Base-by-base conservation (phyloP, 2,329 filamentous ascomycete species). In the Phialemoniopsis sp. region DNA sequence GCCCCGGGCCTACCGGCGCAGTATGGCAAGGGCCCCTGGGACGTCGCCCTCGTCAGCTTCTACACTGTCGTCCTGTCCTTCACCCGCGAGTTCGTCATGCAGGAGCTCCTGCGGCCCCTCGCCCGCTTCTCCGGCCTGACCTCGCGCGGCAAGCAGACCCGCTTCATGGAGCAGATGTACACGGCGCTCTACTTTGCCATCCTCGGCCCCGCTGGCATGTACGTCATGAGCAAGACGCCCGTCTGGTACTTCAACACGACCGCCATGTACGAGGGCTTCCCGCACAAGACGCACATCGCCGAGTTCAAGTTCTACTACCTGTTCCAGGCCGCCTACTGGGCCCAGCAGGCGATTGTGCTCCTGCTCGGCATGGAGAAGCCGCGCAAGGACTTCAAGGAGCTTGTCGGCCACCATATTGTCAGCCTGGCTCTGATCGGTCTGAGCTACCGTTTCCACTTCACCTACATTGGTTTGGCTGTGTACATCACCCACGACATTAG, bases 101-200 rank as follows among this genome's bases (percentile, higher is more conserved):
- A 95, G 66, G 83, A 89, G 54, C 54, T 95, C 37, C 79, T 96
- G 42, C 80, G 83, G 12, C 90, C 89, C 0, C 70, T 90, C 45
- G 88, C 89, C 6, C 72, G 79, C 32, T 73, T 69, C 49, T 80
- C 72, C 39, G 86, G 87, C 13, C 80, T 96, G 55, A 74, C 68
- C 44, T 80, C 77, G 46, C 78, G 82, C 41, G 80, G 75, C 47
- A 96, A 95, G 68, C 89, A 93, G 56, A 78, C 83, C 13, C 84
- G 90, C 28, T 96, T 95, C 73, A 93, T 95, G 87, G 90, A 97
- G 64, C 90, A 97, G 66, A 80, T 85, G 56, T 97, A 97, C 66
- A 95, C 90, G 2, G 90, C 89, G 18, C 70, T 95, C 39, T 96
- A 97, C 73, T 95, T 95, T 62, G 80, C 65, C 33, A 60, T 93